These are phyloP conservation scores for Didymella segeticola DNA, from an alignment of 2,329 filamentous ascomycete species.

Conservation along the genomic window DNA sequence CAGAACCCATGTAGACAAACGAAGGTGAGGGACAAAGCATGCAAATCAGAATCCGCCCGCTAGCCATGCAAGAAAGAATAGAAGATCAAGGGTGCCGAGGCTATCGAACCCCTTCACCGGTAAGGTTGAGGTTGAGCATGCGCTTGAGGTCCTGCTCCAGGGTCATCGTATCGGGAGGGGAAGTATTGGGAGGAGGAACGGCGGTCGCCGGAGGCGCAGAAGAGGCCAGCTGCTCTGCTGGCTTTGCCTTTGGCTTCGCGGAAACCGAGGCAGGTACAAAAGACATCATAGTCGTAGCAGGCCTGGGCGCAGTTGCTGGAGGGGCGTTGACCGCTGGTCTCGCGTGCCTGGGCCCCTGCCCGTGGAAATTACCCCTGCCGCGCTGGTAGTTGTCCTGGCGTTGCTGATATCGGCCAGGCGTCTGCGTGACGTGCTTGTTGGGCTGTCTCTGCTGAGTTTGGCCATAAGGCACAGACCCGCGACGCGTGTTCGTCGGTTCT, in stretches of 20 bases:
- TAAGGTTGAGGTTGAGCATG: constrained; percentile 41
- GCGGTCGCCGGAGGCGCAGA: constrained; percentile 25
- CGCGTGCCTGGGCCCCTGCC: constrained; percentile 14
- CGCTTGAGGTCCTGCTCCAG: constrained; percentile 48
- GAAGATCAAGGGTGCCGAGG: constrained; percentile 14
- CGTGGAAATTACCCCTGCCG: constrained; percentile 22
- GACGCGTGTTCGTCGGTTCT: constrained; percentile 25
- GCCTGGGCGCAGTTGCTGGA: constrained; percentile 27
- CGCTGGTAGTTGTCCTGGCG: constrained; percentile 34
- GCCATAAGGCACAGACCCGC: constrained; percentile 36
- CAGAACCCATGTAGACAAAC: constrained; percentile 32
- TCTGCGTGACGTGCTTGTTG: constrained; percentile 31
- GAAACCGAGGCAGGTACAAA: constrained; percentile 48
- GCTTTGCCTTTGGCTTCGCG: constrained; percentile 36
- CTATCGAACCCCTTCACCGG: constrained; percentile 36
- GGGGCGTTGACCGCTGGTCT: constrained; percentile 22
- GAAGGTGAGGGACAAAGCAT: constrained; percentile 23
- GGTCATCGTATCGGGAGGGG: constrained; percentile 31
- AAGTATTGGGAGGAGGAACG: constrained; percentile 23
- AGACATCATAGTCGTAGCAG: constrained; percentile 38
- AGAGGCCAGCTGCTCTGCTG: constrained; percentile 27
- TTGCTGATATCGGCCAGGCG: constrained; percentile 33
- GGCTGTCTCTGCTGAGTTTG: constrained; percentile 33
- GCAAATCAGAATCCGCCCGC: constrained; percentile 24
- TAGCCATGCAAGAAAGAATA: constrained; percentile 36